phyloP scores from a whole-genome alignment of 1,284 basidiomycete genomes.

The Ceratobasidium theobromae region DNA sequence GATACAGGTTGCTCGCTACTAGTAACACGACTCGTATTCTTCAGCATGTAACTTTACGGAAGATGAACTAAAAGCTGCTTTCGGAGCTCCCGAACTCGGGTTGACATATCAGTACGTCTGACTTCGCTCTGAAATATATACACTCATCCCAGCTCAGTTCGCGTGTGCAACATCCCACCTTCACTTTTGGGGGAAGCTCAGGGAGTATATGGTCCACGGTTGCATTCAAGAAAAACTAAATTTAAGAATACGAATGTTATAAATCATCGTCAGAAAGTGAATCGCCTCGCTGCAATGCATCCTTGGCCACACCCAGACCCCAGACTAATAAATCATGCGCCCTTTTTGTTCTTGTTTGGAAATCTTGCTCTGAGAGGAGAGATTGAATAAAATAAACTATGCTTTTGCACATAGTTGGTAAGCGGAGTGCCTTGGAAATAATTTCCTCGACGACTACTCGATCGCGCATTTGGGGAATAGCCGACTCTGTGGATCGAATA shows the following conservation, averaged over 20 bases:
- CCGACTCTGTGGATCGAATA: slow-evolving; percentile 40
- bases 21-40: too few relatives aligned
- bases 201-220: slow-evolving; percentile 73
- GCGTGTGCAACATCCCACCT: slow-evolving; percentile 66
- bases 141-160: slow-evolving; percentile 50
- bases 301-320: slow-evolving; percentile 18
- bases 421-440: slow-evolving; percentile 64
- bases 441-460: slow-evolving; percentile 68
- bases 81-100: slow-evolving; percentile 53
- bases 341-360: slow-evolving; percentile 5
- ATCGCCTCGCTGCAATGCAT: slow-evolving; percentile 18
- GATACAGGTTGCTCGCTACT: neutral
- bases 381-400: slow-evolving; percentile 61
- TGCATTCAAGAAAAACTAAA: slow-evolving; percentile 59
- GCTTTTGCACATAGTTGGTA: slow-evolving; percentile 64
- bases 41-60: slow-evolving; percentile 89
- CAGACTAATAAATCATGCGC: slow-evolving; percentile 14
- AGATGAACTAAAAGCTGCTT: slow-evolving; percentile 66
- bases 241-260: neutral
- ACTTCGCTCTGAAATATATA: neutral
- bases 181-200: slow-evolving; percentile 72
- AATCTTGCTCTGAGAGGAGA: neutral
- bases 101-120: slow-evolving; percentile 62
- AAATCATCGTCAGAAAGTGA: slow-evolving; percentile 23
- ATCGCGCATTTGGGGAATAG: slow-evolving; percentile 52